Conservation (phyloP, 371 early-diverging fungal genomes). For the Haplosporangium sp. region DNA sequence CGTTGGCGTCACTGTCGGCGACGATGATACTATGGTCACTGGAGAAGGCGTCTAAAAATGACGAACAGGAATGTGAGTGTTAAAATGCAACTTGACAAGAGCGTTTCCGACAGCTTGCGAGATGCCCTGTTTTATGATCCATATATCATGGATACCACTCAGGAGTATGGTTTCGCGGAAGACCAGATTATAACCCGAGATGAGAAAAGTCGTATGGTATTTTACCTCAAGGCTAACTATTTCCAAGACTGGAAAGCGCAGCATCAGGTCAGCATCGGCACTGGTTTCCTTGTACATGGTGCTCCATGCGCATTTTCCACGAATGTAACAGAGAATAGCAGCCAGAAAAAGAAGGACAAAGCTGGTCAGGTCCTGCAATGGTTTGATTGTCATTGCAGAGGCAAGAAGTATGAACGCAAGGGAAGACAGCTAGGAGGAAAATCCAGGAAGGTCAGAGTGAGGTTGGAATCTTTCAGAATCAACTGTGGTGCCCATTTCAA, state of each 20-base stretch:
- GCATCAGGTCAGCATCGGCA: constrained; percentile 4
- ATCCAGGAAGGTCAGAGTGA: not conserved
- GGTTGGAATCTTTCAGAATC: too few species aligned
- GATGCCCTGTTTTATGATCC: constrained; percentile 12
- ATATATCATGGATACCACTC: constrained; percentile 5
- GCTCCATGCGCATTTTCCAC: not conserved
- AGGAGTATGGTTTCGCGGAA: not conserved
- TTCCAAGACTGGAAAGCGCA: constrained; percentile 4
- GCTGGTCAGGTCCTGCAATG: constrained; percentile 4
- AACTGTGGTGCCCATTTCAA: too few species aligned
- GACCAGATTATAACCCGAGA: constrained; percentile 6
- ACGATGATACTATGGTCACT: too few species aligned
- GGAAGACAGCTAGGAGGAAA: not conserved
- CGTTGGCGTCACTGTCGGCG: too few species aligned
- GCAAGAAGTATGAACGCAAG: not conserved
- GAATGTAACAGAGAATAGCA: constrained; percentile 1
- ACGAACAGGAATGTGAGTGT: too few species aligned
- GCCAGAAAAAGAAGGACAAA: constrained; percentile 6
- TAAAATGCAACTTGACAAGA: too few species aligned
- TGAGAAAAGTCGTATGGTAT: not conserved
- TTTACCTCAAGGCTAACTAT: constrained; percentile 10
- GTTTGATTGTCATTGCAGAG: constrained; percentile 5
- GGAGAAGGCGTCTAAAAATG: too few species aligned
- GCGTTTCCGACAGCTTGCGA: too few species aligned
- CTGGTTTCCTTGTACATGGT: constrained; percentile 1